Base-by-base conservation (phyloP, 768 basidiomycete genomes). In the Thelephora ganbajun region DNA sequence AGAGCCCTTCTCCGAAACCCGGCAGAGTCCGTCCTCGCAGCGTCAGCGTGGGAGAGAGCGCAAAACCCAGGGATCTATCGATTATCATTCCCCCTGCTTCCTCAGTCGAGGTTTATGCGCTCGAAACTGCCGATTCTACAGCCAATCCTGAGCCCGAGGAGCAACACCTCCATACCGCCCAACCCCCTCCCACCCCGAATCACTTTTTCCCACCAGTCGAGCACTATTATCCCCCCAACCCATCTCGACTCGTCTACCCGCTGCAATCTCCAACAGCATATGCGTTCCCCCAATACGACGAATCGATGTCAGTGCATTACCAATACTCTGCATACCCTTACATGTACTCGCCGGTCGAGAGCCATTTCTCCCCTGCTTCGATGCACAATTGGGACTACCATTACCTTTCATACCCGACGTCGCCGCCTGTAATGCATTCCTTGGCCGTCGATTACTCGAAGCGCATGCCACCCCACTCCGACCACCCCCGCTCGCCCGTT, bases 21-120 rank as follows among this genome's bases (percentile, higher is more conserved):
- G 26, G 56, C 34, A 57, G 54, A 41, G 43, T 51, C 5, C 57
- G 57, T 36, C 59, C 59, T 13, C 54, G 55, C 26, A 62, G 57
- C 45, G 50, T 56, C 43, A 62, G 56, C 49, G 58, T 54, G 20
- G 60, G 58, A 34, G 61, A 66, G 26, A 57, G 52, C 51, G 55
- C 53, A 50, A 35, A 53, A 50, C 34, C 51, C 50, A 26, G 52
- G 55, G 47, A 51, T 50, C 12, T 48, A 44, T 30, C 26, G 4
- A 30, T 30, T 30, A 9, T 9, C 26, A 30, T 30, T 30, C 26
- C 26, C 42, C 22, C 51, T 26, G 39, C 50, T 30, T 30, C 26
- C 26, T 30, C 26, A 30, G 26, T 30, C 26, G 26, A 30, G 26
- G 26, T 45, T 35, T 41, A 39, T 39, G 33, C 45, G 49, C 18